Conservation (phyloP, 2,329 filamentous ascomycete genomes). For the Colletotrichum orbiculare region DNA sequence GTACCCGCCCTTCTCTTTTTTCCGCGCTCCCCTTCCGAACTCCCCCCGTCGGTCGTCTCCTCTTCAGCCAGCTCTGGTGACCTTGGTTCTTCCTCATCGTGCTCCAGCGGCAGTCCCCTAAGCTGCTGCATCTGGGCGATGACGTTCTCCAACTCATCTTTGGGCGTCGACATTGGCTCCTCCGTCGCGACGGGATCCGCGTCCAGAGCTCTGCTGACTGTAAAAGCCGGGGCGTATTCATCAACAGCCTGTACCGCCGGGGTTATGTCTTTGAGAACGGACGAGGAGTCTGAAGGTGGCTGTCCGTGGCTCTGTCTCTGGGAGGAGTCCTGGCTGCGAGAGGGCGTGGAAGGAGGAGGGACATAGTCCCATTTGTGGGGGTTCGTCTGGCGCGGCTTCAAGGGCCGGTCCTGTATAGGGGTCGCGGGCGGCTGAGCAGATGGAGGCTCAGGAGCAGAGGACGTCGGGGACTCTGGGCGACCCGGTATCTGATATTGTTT, state of each 20-base stretch:
- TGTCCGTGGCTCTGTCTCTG: conserved; percentile 33
- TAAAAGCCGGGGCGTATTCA: not conserved
- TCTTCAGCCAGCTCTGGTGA: conserved; percentile 38
- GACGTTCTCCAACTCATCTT: conserved; percentile 71
- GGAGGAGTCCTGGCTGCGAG: conserved; percentile 48
- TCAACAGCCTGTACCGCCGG: not conserved
- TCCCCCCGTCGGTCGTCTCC: conserved; percentile 31
- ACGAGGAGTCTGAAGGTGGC: not conserved
- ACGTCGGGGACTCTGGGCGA: conserved; percentile 45
- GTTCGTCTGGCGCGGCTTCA: conserved; percentile 59
- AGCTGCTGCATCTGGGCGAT: conserved; percentile 72
- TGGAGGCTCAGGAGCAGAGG: conserved; percentile 29
- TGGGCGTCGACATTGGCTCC: conserved; percentile 5
- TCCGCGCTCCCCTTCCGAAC: conserved; percentile 43
- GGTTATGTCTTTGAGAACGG: conserved; percentile 10
- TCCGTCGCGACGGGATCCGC: not conserved
- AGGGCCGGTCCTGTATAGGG: conserved; percentile 45
- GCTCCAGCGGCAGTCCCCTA: conserved; percentile 67
- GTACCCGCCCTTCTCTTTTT: conserved; percentile 41
- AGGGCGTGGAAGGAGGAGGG: conserved; percentile 51
- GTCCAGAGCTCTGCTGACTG: not conserved
- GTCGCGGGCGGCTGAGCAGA: conserved; percentile 20
- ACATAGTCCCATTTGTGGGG: conserved; percentile 52
- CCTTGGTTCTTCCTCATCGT: conserved; percentile 57
- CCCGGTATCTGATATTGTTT: conserved; percentile 69